A percentile compares a stretch with the other conserved stretches of the same genome.
Conservation (phyloP, 106 monocot species). For the Platanthera zijinensis region DNA sequence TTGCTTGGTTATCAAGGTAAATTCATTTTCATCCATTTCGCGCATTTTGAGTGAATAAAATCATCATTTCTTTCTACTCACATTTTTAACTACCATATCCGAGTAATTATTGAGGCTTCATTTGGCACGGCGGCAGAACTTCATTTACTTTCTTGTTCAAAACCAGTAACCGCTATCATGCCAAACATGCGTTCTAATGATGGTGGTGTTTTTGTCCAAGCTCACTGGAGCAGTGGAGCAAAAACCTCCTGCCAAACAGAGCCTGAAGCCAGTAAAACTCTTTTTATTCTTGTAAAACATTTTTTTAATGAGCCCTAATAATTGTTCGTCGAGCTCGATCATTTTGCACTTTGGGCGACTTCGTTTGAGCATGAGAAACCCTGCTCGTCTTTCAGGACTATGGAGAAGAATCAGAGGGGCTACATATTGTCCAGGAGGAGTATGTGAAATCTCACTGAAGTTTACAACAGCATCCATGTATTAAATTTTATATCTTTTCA, state of each 20-base stretch:
- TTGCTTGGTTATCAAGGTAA: constrained; percentile 35
- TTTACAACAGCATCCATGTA: neutral
- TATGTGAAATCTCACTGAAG: constrained; percentile 22
- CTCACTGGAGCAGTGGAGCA: no score
- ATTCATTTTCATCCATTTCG: neutral
- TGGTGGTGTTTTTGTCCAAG: no score
- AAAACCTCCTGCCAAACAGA: no score
- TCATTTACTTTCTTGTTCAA: no score
- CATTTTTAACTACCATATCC: no score
- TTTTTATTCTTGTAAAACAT: no score
- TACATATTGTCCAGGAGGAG: constrained; percentile 19
- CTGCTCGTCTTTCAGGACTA: constrained; percentile 21
- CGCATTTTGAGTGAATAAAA: neutral
- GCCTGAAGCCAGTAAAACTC: no score
- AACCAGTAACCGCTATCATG: no score
- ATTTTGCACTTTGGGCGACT: neutral
- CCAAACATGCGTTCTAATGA: no score
- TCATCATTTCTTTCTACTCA: neutral
- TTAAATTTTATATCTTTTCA: neutral
- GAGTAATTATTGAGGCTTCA: no score
- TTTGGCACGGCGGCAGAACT: no score
- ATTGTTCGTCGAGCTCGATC: neutral
- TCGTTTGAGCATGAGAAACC: neutral
- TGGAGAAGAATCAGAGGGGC: constrained; percentile 24
- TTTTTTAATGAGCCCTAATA: neutral